A percentile compares a stretch with the other conserved stretches of the same genome.
phyloP scores from a whole-genome alignment of 768 basidiomycete genomes.

The Boletus rufocinnamomeus region DNA sequence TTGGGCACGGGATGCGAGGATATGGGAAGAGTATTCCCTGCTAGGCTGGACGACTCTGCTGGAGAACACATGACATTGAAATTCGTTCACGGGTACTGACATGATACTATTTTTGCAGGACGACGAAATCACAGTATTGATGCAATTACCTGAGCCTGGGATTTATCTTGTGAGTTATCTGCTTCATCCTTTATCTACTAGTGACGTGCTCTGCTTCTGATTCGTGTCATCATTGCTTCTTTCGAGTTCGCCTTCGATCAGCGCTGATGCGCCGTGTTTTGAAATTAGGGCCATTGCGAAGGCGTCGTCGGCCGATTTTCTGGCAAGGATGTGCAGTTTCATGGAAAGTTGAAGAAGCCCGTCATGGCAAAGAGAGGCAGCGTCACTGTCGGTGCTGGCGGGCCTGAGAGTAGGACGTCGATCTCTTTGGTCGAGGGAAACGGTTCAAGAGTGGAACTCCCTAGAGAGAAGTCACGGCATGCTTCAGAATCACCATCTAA shows the following conservation, averaged over 20 bases:
- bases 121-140: slow-evolving; percentile 76
- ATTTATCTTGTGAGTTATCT: slow-evolving; percentile 62
- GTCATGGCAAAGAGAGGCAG: slow-evolving; percentile 68
- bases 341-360: slow-evolving; percentile 74
- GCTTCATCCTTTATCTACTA: too few species aligned
- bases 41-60: background rate
- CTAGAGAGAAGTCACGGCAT: slow-evolving; percentile 7
- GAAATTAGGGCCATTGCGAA: slow-evolving; percentile 76
- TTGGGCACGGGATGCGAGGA: background rate
- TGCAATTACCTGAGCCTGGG: slow-evolving; percentile 62
- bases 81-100: slow-evolving; percentile 13
- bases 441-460: background rate
- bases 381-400: slow-evolving; percentile 8
- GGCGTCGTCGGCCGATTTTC: slow-evolving; percentile 80
- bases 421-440: slow-evolving; percentile 21
- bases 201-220: background rate
- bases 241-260: background rate
- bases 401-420: slow-evolving; percentile 17
- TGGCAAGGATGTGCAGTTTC: slow-evolving; percentile 64
- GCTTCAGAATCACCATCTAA: slow-evolving; percentile 21
- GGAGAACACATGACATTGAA: background rate
- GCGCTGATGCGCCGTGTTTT: slow-evolving; percentile 1
- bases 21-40: background rate
- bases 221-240: background rate
- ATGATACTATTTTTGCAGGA: slow-evolving; percentile 46